Conservation (phyloP, 164 flowering plant species). For the Stephania cephalantha region DNA sequence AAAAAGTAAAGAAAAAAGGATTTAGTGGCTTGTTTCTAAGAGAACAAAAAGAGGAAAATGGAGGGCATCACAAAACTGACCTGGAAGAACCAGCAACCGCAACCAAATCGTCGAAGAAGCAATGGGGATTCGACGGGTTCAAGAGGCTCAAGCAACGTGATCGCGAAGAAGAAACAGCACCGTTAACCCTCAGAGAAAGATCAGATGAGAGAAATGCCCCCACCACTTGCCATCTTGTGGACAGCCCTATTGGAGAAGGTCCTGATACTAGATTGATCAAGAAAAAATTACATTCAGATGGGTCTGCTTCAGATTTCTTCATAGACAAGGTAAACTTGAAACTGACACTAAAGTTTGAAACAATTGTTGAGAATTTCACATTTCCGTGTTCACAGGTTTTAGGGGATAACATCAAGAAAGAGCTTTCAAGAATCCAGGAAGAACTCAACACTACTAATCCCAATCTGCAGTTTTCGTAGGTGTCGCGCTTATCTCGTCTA, state of each 20-base stretch:
- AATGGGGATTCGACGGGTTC: slow-evolving; percentile 67
- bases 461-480: slow-evolving; percentile 56
- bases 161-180: slow-evolving; percentile 45
- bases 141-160: slow-evolving; percentile 66
- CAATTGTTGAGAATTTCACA: not conserved
- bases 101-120: slow-evolving; percentile 43
- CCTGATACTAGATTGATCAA: slow-evolving; percentile 61
- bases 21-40: slow-evolving; percentile 45
- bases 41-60: slow-evolving; percentile 29
- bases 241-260: slow-evolving; percentile 52
- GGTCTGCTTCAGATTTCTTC: slow-evolving; percentile 72
- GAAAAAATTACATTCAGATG: slow-evolving; percentile 60
- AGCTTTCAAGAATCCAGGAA: slow-evolving; percentile 57
- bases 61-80: slow-evolving; percentile 9
- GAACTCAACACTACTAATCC: slow-evolving; percentile 50
- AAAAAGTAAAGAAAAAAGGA: slow-evolving; percentile 41
- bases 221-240: slow-evolving; percentile 28
- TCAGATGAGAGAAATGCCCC: slow-evolving; percentile 32
- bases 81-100: slow-evolving; percentile 23
- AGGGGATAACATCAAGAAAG: slow-evolving; percentile 74
- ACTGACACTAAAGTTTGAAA: not conserved
- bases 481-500: not conserved
- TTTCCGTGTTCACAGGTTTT: slow-evolving; percentile 43
- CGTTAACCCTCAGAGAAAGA: slow-evolving; percentile 44
- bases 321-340: slow-evolving; percentile 59